phyloP scores from a whole-genome alignment of 2,329 filamentous ascomycete genomes.

The Fusarium sp. region DNA sequence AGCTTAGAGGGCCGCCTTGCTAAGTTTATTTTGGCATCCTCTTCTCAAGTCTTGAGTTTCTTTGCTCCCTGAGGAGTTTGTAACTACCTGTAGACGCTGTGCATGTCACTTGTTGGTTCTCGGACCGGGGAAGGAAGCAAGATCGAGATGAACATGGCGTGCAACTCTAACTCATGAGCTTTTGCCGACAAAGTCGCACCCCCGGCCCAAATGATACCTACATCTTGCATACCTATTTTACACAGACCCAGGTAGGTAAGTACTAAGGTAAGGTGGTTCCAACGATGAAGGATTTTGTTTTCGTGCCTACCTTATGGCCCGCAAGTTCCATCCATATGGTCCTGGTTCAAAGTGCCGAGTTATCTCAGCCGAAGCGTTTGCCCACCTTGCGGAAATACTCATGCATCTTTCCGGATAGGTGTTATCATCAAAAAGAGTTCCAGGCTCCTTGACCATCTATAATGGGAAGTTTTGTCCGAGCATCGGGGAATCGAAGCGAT shows the following conservation, averaged over 20 bases:
- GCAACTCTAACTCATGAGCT: constrained; percentile 1
- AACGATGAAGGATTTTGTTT: neutral
- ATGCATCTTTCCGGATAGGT: neutral
- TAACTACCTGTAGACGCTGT: neutral
- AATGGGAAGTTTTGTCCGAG: constrained; percentile 14
- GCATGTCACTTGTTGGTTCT: neutral
- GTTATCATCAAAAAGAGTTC: neutral
- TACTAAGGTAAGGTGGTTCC: neutral
- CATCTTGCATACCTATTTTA: neutral
- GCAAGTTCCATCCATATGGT: neutral
- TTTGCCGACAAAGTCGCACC: constrained; percentile 7
- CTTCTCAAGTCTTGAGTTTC: no score
- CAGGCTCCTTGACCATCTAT: neutral
- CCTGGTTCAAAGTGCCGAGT: constrained; percentile 13
- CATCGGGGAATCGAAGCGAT: neutral
- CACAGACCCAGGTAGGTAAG: neutral
- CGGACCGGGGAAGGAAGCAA: neutral
- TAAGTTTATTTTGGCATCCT: no score
- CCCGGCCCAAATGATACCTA: neutral
- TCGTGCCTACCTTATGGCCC: neutral
- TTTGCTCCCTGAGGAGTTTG: no score
- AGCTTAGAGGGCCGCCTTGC: no score
- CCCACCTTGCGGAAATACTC: neutral
- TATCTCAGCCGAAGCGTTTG: neutral
- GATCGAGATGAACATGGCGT: constrained; percentile 1